These are phyloP conservation scores for Globisporangium abappressorium DNA, from an alignment of 352 stramenopile species.

Conservation along the genomic window DNA sequence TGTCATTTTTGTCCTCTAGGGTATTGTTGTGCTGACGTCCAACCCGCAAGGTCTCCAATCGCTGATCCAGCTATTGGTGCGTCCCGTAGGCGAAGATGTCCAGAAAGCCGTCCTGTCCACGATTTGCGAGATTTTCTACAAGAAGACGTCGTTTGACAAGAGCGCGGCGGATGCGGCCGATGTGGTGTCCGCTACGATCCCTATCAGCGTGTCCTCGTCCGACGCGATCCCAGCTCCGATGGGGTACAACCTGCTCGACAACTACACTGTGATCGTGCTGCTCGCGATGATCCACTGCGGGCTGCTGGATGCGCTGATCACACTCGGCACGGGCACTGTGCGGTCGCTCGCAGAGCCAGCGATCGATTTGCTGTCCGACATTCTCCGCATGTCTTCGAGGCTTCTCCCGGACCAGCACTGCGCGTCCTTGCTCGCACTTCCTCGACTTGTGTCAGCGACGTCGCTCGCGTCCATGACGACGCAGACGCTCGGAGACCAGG, in stretches of 20 bases:
- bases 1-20: conserved; percentile 22
- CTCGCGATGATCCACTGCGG: conserved; percentile 86
- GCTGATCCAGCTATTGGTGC: conserved; percentile 81
- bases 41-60: conserved; percentile 87
- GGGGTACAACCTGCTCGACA: conserved; percentile 84
- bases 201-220: conserved; percentile 65
- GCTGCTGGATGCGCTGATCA: conserved; percentile 79
- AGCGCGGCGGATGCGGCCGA: conserved; percentile 29
- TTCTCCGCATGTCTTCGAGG: conserved; percentile 78
- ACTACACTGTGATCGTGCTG: conserved; percentile 86
- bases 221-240: conserved; percentile 58
- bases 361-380: conserved; percentile 79
- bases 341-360: conserved; percentile 77
- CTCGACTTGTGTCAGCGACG: conserved; percentile 75
- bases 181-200: conserved; percentile 45
- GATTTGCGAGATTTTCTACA: conserved; percentile 90
- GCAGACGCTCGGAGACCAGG: conserved; percentile 64
- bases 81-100: conserved; percentile 86
- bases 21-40: conserved; percentile 82
- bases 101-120: conserved; percentile 86
- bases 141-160: conserved; percentile 82
- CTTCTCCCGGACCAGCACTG: conserved; percentile 86
- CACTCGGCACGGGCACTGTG: conserved; percentile 70
- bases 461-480: conserved; percentile 73
- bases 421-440: conserved; percentile 69